Percentiles rank a stretch among this genome's conserved stretches.
Conservation (phyloP, 148 eudicot genomes). For the Limonium bicolor region DNA sequence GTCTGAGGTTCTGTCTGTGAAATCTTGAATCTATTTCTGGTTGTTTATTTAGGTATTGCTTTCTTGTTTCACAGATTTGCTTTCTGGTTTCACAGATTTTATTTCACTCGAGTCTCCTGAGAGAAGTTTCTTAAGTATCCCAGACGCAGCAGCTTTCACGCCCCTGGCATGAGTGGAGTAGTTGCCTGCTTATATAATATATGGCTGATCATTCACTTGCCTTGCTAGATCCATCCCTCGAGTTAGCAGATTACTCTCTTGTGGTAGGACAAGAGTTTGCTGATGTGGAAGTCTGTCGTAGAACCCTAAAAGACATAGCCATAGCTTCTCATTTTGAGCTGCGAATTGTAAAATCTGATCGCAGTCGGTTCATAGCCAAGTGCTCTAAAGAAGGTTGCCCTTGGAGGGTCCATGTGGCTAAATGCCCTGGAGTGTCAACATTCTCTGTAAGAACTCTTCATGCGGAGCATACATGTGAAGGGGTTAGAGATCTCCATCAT, state of each 20-base stretch:
- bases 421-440: conserved; percentile 66
- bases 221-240: conserved; percentile 16
- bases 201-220: conserved; percentile 9
- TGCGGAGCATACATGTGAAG: conserved; percentile 84
- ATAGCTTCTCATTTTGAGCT: conserved; percentile 87
- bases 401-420: conserved; percentile 96
- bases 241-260: conserved; percentile 34
- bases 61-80: too few species aligned
- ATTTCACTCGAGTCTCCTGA: too few species aligned
- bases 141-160: too few species aligned
- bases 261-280: conserved; percentile 78
- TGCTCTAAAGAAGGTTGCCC: conserved; percentile 94
- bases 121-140: too few species aligned
- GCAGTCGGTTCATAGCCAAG: conserved; percentile 90
- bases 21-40: too few species aligned
- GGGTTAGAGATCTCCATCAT: conserved; percentile 72
- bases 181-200: too few species aligned
- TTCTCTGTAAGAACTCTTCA: conserved; percentile 77
- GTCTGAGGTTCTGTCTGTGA: too few species aligned
- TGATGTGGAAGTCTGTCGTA: conserved; percentile 89
- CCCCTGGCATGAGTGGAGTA: too few species aligned
- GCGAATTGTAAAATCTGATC: conserved; percentile 88
- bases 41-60: too few species aligned
- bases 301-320: conserved; percentile 74
- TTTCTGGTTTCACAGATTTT: too few species aligned